Evolutionary conservation across 331 rosid genomes (phyloP).

Genomic region (Telfairia occidentalis): DNA sequence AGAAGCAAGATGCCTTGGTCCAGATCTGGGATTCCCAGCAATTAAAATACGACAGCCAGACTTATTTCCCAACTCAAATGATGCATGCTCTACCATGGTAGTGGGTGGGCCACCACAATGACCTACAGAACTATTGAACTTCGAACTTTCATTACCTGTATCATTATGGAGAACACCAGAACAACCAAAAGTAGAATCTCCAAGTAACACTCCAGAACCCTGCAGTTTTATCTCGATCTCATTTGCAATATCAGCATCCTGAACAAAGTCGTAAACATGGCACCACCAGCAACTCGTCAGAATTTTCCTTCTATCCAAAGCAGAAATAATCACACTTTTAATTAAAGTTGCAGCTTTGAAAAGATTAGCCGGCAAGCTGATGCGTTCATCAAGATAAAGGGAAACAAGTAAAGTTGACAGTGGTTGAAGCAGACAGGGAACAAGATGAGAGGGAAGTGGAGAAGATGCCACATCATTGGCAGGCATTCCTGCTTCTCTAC

Average conservation of each 20-base stretch:
- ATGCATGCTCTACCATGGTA: slow-evolving; percentile 22
- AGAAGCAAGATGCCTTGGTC: slow-evolving; percentile 91
- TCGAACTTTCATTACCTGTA: slow-evolving; percentile 9
- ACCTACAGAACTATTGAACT: slow-evolving; percentile 23
- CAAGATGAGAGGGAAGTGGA: slow-evolving; percentile 76
- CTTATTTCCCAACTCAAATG: slow-evolving; percentile 32
- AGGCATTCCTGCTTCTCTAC: slow-evolving; percentile 89
- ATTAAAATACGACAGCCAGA: slow-evolving; percentile 68
- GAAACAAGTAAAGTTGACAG: slow-evolving; percentile 68
- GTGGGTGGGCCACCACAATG: slow-evolving; percentile 25
- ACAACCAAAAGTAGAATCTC: slow-evolving; percentile 23
- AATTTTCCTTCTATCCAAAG: slow-evolving; percentile 49
- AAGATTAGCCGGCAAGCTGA: slow-evolving; percentile 57
- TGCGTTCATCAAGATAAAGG: slow-evolving; percentile 65
- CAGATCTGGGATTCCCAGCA: slow-evolving; percentile 69
- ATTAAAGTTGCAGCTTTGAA: slow-evolving; percentile 50
- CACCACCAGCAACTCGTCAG: slow-evolving; percentile 68
- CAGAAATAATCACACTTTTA: slow-evolving; percentile 52
- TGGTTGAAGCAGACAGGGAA: slow-evolving; percentile 67
- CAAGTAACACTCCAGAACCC: slow-evolving; percentile 49
- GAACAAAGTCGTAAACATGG: slow-evolving; percentile 51
- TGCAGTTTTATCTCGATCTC: slow-evolving; percentile 53
- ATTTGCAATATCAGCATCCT: slow-evolving; percentile 44
- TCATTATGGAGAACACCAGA: slow-evolving; percentile 29
- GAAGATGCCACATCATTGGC: slow-evolving; percentile 68